phyloP scores from a whole-genome alignment of 768 basidiomycete species.

The Suillus fuscotomentosus region DNA sequence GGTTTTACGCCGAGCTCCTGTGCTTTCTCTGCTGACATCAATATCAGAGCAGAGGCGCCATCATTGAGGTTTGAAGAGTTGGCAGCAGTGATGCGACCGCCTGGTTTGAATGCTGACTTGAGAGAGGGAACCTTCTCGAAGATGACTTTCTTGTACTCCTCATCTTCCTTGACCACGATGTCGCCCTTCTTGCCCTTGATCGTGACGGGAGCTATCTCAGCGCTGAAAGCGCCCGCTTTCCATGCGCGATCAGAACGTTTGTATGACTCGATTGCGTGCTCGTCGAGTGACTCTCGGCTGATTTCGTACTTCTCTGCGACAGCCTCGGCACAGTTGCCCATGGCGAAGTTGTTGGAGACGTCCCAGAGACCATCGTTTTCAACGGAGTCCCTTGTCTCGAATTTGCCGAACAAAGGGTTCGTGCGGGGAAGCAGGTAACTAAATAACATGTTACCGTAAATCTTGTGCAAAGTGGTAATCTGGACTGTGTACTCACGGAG shows the following conservation, averaged over 20 bases:
- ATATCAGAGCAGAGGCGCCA: slow-evolving; percentile 91
- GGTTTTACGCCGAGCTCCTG: slow-evolving; percentile 89
- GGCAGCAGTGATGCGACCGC: slow-evolving; percentile 91
- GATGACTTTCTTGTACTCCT: slow-evolving; percentile 96
- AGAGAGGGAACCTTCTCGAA: slow-evolving; percentile 92
- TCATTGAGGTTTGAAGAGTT: slow-evolving; percentile 96
- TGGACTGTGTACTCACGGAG: slow-evolving; percentile 67
- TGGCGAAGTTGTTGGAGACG: slow-evolving; percentile 95
- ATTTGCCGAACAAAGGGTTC: slow-evolving; percentile 86
- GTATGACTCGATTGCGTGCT: slow-evolving; percentile 94
- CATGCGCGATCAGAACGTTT: slow-evolving; percentile 92
- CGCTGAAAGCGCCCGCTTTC: slow-evolving; percentile 79
- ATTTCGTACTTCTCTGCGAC: slow-evolving; percentile 82
- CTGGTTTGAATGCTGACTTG: slow-evolving; percentile 86
- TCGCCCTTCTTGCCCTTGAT: slow-evolving; percentile 96
- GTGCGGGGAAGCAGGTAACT: slow-evolving; percentile 83
- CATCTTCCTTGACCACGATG: slow-evolving; percentile 86
- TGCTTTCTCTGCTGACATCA: slow-evolving; percentile 93
- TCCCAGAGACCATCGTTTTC: slow-evolving; percentile 95
- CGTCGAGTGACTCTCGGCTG: slow-evolving; percentile 84
- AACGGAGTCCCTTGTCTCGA: slow-evolving; percentile 83
- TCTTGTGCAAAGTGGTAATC: slow-evolving; percentile 3
- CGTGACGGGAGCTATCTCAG: slow-evolving; percentile 86
- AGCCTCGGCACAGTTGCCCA: slow-evolving; percentile 96
- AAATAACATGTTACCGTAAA: background rate